A percentile compares a stretch with the other conserved stretches of the same genome.
Conservation (phyloP, 2,329 filamentous ascomycete species). For the Apiospora marii region DNA sequence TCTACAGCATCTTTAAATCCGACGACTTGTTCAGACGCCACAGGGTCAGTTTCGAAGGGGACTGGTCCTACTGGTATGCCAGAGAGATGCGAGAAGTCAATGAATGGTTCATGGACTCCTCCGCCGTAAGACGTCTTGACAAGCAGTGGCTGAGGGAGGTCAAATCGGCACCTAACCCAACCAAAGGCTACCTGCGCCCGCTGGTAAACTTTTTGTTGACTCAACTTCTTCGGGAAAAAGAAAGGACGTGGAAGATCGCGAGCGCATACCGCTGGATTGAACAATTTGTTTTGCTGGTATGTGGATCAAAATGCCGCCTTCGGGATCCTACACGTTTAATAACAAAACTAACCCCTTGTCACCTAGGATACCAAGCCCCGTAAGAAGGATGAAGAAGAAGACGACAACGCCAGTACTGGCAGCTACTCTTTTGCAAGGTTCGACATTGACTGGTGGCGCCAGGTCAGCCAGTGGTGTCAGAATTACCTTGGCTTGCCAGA, state of each 20-base stretch:
- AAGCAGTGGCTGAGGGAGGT: conserved; percentile 34
- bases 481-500: neutral
- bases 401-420: neutral
- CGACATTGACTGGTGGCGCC: neutral
- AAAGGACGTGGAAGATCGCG: neutral
- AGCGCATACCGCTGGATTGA: neutral
- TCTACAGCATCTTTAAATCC: conserved; percentile 35
- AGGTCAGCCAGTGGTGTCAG: neutral
- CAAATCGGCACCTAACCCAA: conserved; percentile 29
- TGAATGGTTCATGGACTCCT: conserved; percentile 35
- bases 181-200: conserved; percentile 26
- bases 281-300: neutral
- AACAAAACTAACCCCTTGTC: neutral
- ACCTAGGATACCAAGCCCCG: neutral
- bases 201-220: neutral
- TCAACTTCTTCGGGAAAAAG: neutral
- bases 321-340: neutral
- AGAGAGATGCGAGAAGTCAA: conserved; percentile 32
- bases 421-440: too few species aligned
- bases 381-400: neutral
- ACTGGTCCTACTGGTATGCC: conserved; percentile 27
- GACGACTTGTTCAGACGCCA: conserved; percentile 30
- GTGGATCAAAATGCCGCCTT: neutral
- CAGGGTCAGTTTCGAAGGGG: conserved; percentile 26
- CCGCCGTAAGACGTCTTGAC: conserved; percentile 32